A percentile compares a stretch with the other conserved stretches of the same genome.
Evolutionary conservation across 176 grass and related monocot species (phyloP).

Genomic region (Carex cristatella): DNA sequence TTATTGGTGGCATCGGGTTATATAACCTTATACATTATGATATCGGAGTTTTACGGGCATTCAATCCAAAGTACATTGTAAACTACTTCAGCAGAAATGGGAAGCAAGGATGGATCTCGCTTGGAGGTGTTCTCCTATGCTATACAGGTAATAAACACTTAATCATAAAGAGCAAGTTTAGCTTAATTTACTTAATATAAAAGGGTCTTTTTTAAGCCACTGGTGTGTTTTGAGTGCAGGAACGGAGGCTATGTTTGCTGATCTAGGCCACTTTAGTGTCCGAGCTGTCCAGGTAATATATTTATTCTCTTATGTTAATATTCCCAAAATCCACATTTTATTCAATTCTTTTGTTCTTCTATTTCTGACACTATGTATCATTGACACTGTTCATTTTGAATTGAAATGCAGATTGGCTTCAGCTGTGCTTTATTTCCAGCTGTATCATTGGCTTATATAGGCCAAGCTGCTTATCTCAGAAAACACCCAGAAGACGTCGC

Average conservation of each 20-base stretch:
- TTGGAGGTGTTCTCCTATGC: conserved; percentile 53
- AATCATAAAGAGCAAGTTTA: neutral
- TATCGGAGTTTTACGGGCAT: conserved; percentile 33
- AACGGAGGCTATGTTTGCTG: conserved; percentile 60
- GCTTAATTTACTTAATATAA: neutral
- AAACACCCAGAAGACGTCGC: conserved; percentile 24
- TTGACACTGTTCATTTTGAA: neutral
- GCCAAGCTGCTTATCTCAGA: conserved; percentile 56
- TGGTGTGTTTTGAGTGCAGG: conserved; percentile 23
- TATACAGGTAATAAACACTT: conserved; percentile 28
- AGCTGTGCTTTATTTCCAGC: conserved; percentile 36
- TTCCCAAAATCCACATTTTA: neutral
- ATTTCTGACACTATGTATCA: neutral
- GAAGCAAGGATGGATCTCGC: conserved; percentile 56
- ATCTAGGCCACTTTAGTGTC: conserved; percentile 62
- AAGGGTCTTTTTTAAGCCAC: neutral
- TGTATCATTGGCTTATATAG: conserved; percentile 48
- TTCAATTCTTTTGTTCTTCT: neutral
- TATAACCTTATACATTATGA: conserved; percentile 49
- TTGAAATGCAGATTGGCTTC: conserved; percentile 47
- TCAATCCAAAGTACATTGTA: conserved; percentile 49
- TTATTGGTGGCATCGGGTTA: conserved; percentile 41
- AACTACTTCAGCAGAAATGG: conserved; percentile 51
- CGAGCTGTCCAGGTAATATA: conserved; percentile 39
- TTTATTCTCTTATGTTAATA: neutral